A percentile compares a stretch with the other conserved stretches of the same genome.
Conservation (phyloP, 768 basidiomycete species). For the Termitomyces titanicus region DNA sequence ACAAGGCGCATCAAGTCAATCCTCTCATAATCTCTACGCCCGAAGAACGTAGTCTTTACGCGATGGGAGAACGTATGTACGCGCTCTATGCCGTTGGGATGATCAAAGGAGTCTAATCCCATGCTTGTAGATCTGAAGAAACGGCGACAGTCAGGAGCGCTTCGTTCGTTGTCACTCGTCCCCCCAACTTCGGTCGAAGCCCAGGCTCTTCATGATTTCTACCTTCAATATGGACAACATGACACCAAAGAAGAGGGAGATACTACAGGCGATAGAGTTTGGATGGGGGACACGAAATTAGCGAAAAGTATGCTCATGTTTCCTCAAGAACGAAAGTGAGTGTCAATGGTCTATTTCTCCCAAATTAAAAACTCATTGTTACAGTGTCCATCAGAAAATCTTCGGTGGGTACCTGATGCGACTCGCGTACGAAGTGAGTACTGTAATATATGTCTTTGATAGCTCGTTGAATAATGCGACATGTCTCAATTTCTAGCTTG, state of each 20-base stretch:
- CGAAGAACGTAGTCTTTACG: conserved; percentile 60
- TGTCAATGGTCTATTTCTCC: background rate
- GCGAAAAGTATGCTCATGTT: conserved; percentile 78
- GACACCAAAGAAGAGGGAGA: conserved; percentile 17
- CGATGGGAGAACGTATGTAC: conserved; percentile 66
- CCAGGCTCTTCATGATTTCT: conserved; percentile 62
- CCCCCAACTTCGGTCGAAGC: conserved; percentile 75
- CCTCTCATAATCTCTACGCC: conserved; percentile 53
- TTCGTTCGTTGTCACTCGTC: conserved; percentile 62
- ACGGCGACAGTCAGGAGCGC: conserved; percentile 48
- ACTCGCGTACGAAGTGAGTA: conserved; percentile 63
- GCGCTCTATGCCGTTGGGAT: background rate
- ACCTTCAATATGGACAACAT: conserved; percentile 54
- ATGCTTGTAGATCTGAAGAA: conserved; percentile 51
- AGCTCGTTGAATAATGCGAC: background rate
- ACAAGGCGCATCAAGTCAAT: conserved; percentile 61
- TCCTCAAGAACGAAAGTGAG: conserved; percentile 81
- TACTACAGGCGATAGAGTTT: conserved; percentile 44
- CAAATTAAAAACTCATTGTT: background rate
- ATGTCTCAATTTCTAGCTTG: conserved; percentile 42
- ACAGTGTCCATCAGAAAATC: conserved; percentile 75
- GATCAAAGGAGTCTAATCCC: background rate
- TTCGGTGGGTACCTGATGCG: conserved; percentile 73
- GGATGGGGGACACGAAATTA: conserved; percentile 71
- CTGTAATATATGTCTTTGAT: too few relatives aligned